Evolutionary conservation across 148 eudicot species (phyloP).

Genomic region (Amaranthus cruentus): DNA sequence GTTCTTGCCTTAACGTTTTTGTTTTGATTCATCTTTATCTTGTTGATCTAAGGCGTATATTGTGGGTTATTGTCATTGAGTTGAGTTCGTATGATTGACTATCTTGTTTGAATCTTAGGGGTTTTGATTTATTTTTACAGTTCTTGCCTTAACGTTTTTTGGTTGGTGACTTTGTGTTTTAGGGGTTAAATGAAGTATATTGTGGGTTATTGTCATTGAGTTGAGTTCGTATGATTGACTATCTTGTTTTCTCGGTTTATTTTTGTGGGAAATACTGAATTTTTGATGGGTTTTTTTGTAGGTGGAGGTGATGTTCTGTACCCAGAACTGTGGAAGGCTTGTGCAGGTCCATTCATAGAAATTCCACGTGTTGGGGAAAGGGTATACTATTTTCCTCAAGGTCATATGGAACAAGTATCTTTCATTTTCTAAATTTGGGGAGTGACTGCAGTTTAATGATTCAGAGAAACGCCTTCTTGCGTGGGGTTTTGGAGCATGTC

Average conservation of each 20-base stretch:
- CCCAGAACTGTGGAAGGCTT: slow-evolving; percentile 75
- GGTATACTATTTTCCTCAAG: slow-evolving; percentile 91
- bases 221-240: too few relatives aligned
- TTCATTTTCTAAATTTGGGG: slow-evolving; percentile 25
- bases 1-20: too few relatives aligned
- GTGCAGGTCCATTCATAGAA: slow-evolving; percentile 93
- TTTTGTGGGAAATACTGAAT: slow-evolving; percentile 1
- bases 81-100: too few relatives aligned
- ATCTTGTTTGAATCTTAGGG: too few relatives aligned
- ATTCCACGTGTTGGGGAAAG: slow-evolving; percentile 55
- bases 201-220: too few relatives aligned
- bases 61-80: too few relatives aligned
- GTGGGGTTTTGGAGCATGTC: slow-evolving; percentile 99
- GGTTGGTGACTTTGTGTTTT: too few relatives aligned
- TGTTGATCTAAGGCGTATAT: too few relatives aligned
- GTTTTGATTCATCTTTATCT: too few relatives aligned
- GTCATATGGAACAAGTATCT: slow-evolving; percentile 67
- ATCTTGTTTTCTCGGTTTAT: not conserved
- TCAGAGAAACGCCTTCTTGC: slow-evolving; percentile 88
- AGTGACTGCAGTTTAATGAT: slow-evolving; percentile 86
- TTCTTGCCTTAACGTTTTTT: too few relatives aligned
- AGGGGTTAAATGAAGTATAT: too few relatives aligned
- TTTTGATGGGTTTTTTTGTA: slow-evolving; percentile 6
- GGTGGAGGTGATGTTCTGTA: slow-evolving; percentile 45
- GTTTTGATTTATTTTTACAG: too few relatives aligned